These are phyloP conservation scores for Boletus barrowsii DNA, from an alignment of 768 basidiomycete genomes.

Conservation along the genomic window DNA sequence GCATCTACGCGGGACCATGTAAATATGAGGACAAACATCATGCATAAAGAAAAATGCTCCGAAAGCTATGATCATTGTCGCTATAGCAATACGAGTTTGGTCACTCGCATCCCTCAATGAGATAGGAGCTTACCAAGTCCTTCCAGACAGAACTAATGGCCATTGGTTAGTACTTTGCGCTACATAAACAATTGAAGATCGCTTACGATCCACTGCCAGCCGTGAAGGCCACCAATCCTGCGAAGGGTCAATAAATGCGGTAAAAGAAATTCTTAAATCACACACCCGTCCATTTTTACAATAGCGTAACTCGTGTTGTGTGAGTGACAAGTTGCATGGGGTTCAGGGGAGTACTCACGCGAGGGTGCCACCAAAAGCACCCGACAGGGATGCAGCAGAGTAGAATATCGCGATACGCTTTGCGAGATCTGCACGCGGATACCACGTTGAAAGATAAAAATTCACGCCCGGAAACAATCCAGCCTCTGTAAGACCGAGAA, in stretches of 20 bases:
- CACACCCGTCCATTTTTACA: conserved; percentile 33
- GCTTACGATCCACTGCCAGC: conserved; percentile 41
- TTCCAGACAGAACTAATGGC: conserved; percentile 31
- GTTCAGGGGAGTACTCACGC: conserved; percentile 35
- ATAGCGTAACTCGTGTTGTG: conserved; percentile 32
- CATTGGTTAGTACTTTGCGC: not conserved
- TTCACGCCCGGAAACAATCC: conserved; percentile 42
- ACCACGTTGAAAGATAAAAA: conserved; percentile 55
- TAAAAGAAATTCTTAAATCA: conserved; percentile 5
- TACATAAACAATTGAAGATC: not conserved
- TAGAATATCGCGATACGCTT: conserved; percentile 60
- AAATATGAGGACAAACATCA: not conserved
- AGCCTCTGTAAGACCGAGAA: conserved; percentile 48
- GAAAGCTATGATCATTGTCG: not conserved
- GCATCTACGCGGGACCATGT: not conserved
- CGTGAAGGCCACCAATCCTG: conserved; percentile 30
- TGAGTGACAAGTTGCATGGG: not conserved
- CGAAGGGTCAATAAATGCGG: not conserved
- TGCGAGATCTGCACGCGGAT: conserved; percentile 55
- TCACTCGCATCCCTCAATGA: not conserved
- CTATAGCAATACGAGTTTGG: not conserved
- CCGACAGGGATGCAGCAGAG: conserved; percentile 56
- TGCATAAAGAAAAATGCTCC: not conserved
- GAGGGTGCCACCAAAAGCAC: conserved; percentile 47
- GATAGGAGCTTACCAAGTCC: conserved; percentile 20